Conservation (phyloP, 2,329 filamentous ascomycete genomes). For the Zymoseptoria crescenta region DNA sequence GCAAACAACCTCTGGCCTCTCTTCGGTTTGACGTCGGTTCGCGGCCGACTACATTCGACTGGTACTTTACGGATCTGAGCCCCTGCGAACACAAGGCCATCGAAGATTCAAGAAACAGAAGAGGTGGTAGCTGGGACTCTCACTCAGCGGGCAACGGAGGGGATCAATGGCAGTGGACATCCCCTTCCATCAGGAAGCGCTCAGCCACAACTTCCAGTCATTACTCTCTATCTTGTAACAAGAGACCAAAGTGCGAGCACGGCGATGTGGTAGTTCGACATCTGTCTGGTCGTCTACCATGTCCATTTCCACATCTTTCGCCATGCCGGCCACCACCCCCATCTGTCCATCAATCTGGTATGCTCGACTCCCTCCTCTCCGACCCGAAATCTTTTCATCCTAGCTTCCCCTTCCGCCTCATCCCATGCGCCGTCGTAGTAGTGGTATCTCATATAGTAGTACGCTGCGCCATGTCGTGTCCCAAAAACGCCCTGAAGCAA, state of each 20-base stretch:
- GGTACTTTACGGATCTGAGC: not conserved
- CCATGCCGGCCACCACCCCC: not conserved
- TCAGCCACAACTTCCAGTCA: too few species aligned
- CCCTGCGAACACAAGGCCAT: not conserved
- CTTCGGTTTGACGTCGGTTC: not conserved
- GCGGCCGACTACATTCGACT: not conserved
- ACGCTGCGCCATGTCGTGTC: not conserved
- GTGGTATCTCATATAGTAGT: not conserved
- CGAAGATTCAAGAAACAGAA: not conserved
- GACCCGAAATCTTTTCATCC: not conserved
- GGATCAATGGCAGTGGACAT: not conserved
- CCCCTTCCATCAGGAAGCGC: too few species aligned
- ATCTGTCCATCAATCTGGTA: not conserved
- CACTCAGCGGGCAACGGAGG: not conserved
- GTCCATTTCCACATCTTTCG: not conserved
- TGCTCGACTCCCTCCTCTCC: not conserved
- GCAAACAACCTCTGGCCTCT: too few species aligned
- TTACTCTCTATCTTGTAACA: too few species aligned
- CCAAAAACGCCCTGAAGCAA: not conserved
- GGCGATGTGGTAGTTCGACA: too few species aligned
- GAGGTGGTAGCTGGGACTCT: not conserved
- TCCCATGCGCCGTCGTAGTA: not conserved
- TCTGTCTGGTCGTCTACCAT: not conserved
- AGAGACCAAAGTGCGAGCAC: too few species aligned
- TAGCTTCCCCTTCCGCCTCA: not conserved